Conservation (phyloP, 75 land plant species). For the Larix kaempferi region DNA sequence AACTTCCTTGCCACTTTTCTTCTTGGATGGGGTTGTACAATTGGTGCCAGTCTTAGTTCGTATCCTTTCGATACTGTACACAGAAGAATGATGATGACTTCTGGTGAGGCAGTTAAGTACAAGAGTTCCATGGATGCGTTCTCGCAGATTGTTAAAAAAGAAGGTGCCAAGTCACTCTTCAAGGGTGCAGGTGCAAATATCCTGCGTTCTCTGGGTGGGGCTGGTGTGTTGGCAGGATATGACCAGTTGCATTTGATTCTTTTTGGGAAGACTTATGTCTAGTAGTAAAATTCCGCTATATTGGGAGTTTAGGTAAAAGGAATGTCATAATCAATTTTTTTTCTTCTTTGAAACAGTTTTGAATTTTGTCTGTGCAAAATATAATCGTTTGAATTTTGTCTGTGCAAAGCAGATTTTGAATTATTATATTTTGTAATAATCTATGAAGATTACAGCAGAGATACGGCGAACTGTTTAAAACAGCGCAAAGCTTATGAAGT, state of each 20-base stretch:
- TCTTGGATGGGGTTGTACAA: slow-evolving; percentile 70
- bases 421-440: no score
- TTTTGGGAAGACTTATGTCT: slow-evolving; percentile 42
- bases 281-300: no score
- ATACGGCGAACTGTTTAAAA: no score
- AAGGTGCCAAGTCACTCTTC: slow-evolving; percentile 60
- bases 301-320: no score
- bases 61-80: slow-evolving; percentile 72
- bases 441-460: no score
- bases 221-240: slow-evolving; percentile 47
- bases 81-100: slow-evolving; percentile 81
- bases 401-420: no score
- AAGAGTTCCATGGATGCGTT: slow-evolving; percentile 66
- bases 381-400: no score
- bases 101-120: slow-evolving; percentile 75
- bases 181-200: slow-evolving; percentile 78
- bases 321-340: no score
- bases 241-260: slow-evolving; percentile 38
- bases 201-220: slow-evolving; percentile 70
- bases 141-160: slow-evolving; percentile 51
- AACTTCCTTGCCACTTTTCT: slow-evolving; percentile 66
- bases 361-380: no score
- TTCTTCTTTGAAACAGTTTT: no score
- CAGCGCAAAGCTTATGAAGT: no score
- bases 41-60: slow-evolving; percentile 67